A percentile compares a stretch with the other conserved stretches of the same genome.
These are phyloP conservation scores for Trichocomaceae sp. DNA, from an alignment of 2,329 filamentous ascomycete genomes.

Conservation along the genomic window DNA sequence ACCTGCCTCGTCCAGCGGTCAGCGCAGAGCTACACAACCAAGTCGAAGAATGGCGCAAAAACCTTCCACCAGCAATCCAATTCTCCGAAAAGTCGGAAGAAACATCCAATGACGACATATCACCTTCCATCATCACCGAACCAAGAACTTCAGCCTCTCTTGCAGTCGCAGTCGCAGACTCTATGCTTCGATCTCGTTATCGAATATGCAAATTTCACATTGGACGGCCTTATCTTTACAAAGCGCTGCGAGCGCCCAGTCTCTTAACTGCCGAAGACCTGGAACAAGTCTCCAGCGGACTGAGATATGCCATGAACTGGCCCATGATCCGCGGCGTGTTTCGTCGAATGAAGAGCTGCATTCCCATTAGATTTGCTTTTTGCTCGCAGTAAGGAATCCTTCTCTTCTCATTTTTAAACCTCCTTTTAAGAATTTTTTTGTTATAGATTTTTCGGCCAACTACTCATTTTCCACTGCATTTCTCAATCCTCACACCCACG, in stretches of 20 bases:
- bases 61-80: conserved; percentile 44
- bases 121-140: conserved; percentile 14
- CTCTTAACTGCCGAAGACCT: conserved; percentile 35
- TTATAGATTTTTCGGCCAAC: conserved; percentile 36
- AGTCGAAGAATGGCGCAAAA: conserved; percentile 50
- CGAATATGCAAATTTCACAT: conserved; percentile 38
- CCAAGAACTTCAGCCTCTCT: conserved; percentile 24
- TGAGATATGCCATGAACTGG: conserved; percentile 39
- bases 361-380: conserved; percentile 38
- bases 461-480: conserved; percentile 38
- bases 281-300: conserved; percentile 33
- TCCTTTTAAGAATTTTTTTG: background rate
- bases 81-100: conserved; percentile 32
- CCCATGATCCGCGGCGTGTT: conserved; percentile 35
- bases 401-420: background rate
- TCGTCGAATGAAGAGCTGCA: conserved; percentile 36
- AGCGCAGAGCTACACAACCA: conserved; percentile 50
- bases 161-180: conserved; percentile 30
- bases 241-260: conserved; percentile 35
- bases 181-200: conserved; percentile 33
- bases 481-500: conserved; percentile 31
- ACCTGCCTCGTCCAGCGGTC: conserved; percentile 42
- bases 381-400: conserved; percentile 30
- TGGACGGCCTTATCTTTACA: conserved; percentile 36
- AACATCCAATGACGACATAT: conserved; percentile 18